Percentiles rank a stretch among this genome's conserved stretches.
Evolutionary conservation across 1,284 basidiomycete genomes (phyloP).

Genomic region (Lentinula novae-zelandiae): DNA sequence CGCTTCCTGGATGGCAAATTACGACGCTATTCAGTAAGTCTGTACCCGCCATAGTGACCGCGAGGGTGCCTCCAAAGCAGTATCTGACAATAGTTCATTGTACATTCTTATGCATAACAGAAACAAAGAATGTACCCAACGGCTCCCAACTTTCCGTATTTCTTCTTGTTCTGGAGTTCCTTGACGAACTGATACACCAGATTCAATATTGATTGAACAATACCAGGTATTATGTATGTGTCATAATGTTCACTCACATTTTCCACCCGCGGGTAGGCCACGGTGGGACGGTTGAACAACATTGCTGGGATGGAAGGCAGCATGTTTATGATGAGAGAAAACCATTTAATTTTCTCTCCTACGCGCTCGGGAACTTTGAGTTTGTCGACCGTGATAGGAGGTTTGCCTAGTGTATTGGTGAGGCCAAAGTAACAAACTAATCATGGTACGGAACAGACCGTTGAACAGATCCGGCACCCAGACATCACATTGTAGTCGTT

Average conservation of each 20-base stretch:
- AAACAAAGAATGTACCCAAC: slow-evolving; percentile 40
- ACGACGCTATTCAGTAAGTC: slow-evolving; percentile 45
- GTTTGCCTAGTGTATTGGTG: slow-evolving; percentile 31
- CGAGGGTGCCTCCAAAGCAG: slow-evolving; percentile 55
- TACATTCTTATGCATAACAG: neutral
- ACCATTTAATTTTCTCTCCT: slow-evolving; percentile 31
- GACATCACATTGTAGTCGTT: slow-evolving; percentile 43
- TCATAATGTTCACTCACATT: slow-evolving; percentile 20
- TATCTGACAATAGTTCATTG: slow-evolving; percentile 33
- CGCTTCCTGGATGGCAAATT: slow-evolving; percentile 51
- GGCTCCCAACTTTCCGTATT: slow-evolving; percentile 56
- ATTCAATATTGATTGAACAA: neutral
- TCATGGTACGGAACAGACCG: slow-evolving; percentile 24
- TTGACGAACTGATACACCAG: slow-evolving; percentile 39
- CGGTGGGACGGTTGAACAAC: slow-evolving; percentile 35
- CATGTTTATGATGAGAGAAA: slow-evolving; percentile 28
- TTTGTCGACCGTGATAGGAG: slow-evolving; percentile 31
- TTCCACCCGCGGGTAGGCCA: slow-evolving; percentile 33
- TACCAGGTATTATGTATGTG: too few relatives aligned
- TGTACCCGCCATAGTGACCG: slow-evolving; percentile 37
- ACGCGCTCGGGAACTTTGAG: slow-evolving; percentile 38
- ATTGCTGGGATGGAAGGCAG: slow-evolving; percentile 30
- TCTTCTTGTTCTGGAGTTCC: slow-evolving; percentile 44
- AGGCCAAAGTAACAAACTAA: neutral
- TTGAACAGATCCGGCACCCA: slow-evolving; percentile 50